Evolutionary conservation across 805 yeast genomes (phyloP).

Genomic region (Starmerella riodocensis): DNA sequence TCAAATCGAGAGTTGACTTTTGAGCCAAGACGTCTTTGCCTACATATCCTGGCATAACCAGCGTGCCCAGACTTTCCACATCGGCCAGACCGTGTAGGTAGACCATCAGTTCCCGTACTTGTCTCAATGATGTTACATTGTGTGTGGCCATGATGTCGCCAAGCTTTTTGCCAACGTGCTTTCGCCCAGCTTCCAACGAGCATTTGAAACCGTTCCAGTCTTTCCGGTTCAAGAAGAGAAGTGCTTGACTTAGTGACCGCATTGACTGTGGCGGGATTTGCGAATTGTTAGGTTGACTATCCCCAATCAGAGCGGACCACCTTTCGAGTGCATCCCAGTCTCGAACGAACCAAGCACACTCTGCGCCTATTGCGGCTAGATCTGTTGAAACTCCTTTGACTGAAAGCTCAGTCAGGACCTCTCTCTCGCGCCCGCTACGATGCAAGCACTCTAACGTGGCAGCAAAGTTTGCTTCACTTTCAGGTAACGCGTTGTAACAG

Average conservation of each 20-base stretch:
- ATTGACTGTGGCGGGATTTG: constrained; percentile 11
- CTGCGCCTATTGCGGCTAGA: constrained; percentile 50
- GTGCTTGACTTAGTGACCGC: constrained; percentile 38
- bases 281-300: background rate
- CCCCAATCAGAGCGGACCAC: constrained; percentile 29
- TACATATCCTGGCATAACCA: constrained; percentile 11
- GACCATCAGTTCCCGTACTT: constrained; percentile 32
- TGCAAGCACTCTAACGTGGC: constrained; percentile 57
- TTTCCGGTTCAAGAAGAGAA: constrained; percentile 33
- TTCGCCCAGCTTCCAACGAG: constrained; percentile 40
- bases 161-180: constrained; percentile 48
- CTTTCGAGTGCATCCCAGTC: constrained; percentile 29
- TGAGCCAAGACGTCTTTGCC: background rate
- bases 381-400: constrained; percentile 18
- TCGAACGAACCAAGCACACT: constrained; percentile 60
- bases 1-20: background rate
- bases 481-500: constrained; percentile 48
- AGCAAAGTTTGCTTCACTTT: constrained; percentile 27
- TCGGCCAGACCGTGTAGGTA: constrained; percentile 52
- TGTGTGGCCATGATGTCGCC: constrained; percentile 29
- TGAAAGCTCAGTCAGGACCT: constrained; percentile 40
- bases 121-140: constrained; percentile 38
- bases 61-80: constrained; percentile 32
- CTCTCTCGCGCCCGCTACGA: constrained; percentile 63
- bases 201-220: constrained; percentile 29